Evolutionary conservation across 495 filamentous ascomycete genomes (phyloP), one percentile per base, ranked within the genome.

Genomic region (Neurospora terricola): DNA sequence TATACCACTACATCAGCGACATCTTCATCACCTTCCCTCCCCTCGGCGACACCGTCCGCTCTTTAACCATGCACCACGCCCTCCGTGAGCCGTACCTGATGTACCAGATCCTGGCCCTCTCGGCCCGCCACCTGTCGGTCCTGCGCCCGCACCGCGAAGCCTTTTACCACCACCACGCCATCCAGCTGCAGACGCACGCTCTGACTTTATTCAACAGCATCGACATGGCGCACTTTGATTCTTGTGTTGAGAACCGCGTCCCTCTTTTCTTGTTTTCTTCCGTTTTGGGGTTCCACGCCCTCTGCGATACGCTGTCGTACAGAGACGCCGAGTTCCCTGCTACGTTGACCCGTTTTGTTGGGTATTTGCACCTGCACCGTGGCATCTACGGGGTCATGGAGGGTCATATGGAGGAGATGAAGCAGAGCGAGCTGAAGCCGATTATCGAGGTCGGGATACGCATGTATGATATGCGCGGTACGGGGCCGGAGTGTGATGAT

Each of bases 251-350:
- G 4, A 85, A 79, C n/a, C 83, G 85, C 59, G 73, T 85, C 8
- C 78, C 84, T 0, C 71, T 81, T 4, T 85, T 88, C 66, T 68
- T 89, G n/a, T 90, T 88, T 72, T 84, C 86, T 1, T 77, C 79
- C 2, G 11, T 83, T 12, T 69, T 88, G 0, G 86, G 84, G 0
- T 70, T 86, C 11, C 84, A 87, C 43, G 76, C 82, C 37, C 82
- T 90, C 39, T 86, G 79, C 77, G 84, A 88, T 62, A 77, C 78
- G 14, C 73, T 84, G 18, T 72, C 76, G 0, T 72, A 76, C 38
- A 73, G 76, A 7, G 76, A 81, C 43, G 43, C 77, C 0, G 77
- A 83, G 68, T 84, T 85, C 27, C 71, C 74, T 0, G 54, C 66
- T 0, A 83, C 85, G 27, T 77, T 88, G 1, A 81, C 83, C 36